Evolutionary conservation across 2,329 filamentous ascomycete genomes (phyloP), one percentile per base, ranked within the genome.

Genomic region (Fusarium sororula): DNA sequence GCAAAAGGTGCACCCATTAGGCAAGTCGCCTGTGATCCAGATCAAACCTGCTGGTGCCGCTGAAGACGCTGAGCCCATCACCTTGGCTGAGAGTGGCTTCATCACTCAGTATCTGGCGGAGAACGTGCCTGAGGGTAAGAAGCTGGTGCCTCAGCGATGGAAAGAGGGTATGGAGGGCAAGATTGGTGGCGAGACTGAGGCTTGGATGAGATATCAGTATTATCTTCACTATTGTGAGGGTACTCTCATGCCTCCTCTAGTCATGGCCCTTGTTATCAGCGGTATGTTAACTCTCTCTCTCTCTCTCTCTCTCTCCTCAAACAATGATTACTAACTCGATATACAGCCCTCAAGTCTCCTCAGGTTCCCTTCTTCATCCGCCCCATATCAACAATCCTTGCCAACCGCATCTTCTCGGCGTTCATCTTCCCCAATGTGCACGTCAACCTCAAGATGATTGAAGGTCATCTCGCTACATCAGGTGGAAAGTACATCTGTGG

Each of bases 141-240:
- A 80, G 7, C 81, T 91, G 59, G 81, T 89, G 63, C 90, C 90
- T 9, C 80, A 82, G 75, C 83, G 84, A 68, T 91, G 88, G 85
- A 87, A 84, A 77, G 86, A 87, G 3, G 90, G 89, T n/a, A 84
- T 86, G 78, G 88, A 91, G 79, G 85, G 86, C 59, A 85, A 87
- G 76, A 72, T 90, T 17, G 87, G 88, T 22, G 89, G 90, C 30
- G 89, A 92, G 84, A 90, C 89, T 37, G 87, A 91, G 78, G 85
- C 84, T 67, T 91, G 87, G 85, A 80, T 90, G 81, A 85, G 89
- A 56, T 90, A 87, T 80, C 85, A 87, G 79, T 93, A 94, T 80
- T 90, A 90, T 75, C 89, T 98, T 87, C 93, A 98, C 81, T 98
- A 95, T 82, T 87, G 90, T 10, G 96, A 98, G 83, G 96, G 95